Percentiles rank a stretch among this genome's conserved stretches.
These are phyloP conservation scores for Leptoxyphium fumago DNA, from an alignment of 2,329 filamentous ascomycete genomes.

Conservation along the genomic window DNA sequence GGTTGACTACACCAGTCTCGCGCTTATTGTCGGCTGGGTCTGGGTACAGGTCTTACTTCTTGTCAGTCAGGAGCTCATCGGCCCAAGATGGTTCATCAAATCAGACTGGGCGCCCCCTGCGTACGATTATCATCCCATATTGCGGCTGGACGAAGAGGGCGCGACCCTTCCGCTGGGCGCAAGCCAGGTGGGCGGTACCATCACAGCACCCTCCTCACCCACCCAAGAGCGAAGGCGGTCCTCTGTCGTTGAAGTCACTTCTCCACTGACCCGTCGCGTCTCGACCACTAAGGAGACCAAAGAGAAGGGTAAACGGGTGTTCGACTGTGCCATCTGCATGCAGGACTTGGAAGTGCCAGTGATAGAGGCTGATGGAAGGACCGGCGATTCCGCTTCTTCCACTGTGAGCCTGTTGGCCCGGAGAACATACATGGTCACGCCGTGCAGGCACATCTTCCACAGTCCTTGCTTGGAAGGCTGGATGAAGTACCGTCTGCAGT, in stretches of 20 bases:
- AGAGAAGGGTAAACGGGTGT: slow-evolving; percentile 44
- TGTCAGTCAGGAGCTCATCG: slow-evolving; percentile 69
- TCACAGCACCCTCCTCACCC: slow-evolving; percentile 8
- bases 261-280: slow-evolving; percentile 13
- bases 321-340: slow-evolving; percentile 92
- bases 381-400: slow-evolving; percentile 11
- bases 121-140: slow-evolving; percentile 89
- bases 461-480: slow-evolving; percentile 82
- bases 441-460: slow-evolving; percentile 92
- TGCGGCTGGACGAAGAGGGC: slow-evolving; percentile 73
- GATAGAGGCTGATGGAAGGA: slow-evolving; percentile 34
- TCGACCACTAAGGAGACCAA: slow-evolving; percentile 27
- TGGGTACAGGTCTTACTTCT: slow-evolving; percentile 74
- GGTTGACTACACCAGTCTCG: slow-evolving; percentile 51
- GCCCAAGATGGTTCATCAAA: slow-evolving; percentile 73
- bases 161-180: slow-evolving; percentile 61
- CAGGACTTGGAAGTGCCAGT: slow-evolving; percentile 83
- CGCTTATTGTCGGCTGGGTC: slow-evolving; percentile 57
- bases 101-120: slow-evolving; percentile 51
- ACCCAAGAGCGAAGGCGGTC: slow-evolving; percentile 1
- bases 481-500: slow-evolving; percentile 88
- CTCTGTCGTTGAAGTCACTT: slow-evolving; percentile 1
- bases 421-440: slow-evolving; percentile 89
- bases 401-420: slow-evolving; percentile 53
- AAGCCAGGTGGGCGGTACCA: slow-evolving; percentile 19